phyloP scores from a whole-genome alignment of 768 basidiomycete species.

The Tylopilus plumbeoviolaceoides region DNA sequence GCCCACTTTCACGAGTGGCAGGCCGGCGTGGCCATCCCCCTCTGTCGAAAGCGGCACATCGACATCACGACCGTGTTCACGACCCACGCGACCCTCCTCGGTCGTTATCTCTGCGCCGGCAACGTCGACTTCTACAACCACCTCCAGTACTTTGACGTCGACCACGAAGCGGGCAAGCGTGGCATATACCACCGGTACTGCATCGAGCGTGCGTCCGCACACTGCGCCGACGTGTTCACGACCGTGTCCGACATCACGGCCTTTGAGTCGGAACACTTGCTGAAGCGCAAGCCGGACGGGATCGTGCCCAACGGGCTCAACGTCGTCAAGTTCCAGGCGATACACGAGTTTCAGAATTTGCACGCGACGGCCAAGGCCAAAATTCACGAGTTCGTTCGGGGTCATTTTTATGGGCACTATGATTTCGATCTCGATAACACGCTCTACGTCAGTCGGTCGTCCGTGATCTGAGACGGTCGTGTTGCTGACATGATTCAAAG shows the following conservation, averaged over 20 bases:
- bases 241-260: constrained; percentile 98
- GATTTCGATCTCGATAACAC: constrained; percentile 95
- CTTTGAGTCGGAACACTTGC: constrained; percentile 91
- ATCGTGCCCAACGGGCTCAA: constrained; percentile 97
- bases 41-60: constrained; percentile 94
- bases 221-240: constrained; percentile 97
- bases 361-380: constrained; percentile 94
- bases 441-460: constrained; percentile 56
- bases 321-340: constrained; percentile 97
- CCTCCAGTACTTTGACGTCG: constrained; percentile 98
- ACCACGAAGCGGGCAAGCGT: constrained; percentile 98
- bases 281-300: constrained; percentile 97
- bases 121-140: constrained; percentile 99
- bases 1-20: constrained; percentile 99
- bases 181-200: constrained; percentile 99
- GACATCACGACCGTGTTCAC: constrained; percentile 99
- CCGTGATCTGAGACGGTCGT: background rate
- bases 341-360: constrained; percentile 98
- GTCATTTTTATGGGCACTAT: constrained; percentile 97
- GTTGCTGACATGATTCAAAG: constrained; percentile 35
- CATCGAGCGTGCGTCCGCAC: constrained; percentile 90
- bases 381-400: constrained; percentile 96
- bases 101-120: constrained; percentile 97
- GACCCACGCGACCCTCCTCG: constrained; percentile 96
- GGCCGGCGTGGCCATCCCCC: constrained; percentile 90